Evolutionary conservation across 129 eudicot genomes (phyloP).

Genomic region (Apium graveolens): DNA sequence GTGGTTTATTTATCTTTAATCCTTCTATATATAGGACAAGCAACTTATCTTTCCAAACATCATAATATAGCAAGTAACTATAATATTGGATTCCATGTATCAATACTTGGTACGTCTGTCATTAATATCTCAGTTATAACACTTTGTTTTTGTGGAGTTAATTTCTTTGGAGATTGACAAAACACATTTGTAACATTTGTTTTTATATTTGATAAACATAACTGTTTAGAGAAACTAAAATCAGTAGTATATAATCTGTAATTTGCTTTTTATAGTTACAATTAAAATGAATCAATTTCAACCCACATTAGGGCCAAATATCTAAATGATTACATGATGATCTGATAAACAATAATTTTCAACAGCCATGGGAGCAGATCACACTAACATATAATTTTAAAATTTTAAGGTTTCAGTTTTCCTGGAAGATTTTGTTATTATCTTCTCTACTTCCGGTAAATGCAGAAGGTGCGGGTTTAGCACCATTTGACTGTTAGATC

Average conservation of each 20-base stretch:
- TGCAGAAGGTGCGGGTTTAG: constrained; percentile 87
- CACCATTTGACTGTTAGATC: constrained; percentile 97
- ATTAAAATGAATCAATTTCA: background rate
- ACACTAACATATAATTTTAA: background rate
- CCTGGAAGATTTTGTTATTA: background rate
- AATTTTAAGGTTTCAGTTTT: background rate
- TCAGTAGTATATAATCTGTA: constrained; percentile 5
- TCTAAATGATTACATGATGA: background rate
- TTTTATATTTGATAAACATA: background rate
- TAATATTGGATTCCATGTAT: constrained; percentile 76
- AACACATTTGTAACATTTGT: background rate
- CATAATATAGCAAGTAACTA: constrained; percentile 57
- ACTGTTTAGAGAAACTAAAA: constrained; percentile 52
- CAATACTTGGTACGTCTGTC: constrained; percentile 68
- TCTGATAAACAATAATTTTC: background rate
- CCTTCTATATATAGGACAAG: constrained; percentile 97
- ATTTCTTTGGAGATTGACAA: background rate
- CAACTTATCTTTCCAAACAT: constrained; percentile 88
- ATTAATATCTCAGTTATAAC: background rate
- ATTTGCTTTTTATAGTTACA: background rate
- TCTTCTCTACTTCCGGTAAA: constrained; percentile 58
- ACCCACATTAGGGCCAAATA: background rate
- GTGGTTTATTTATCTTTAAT: constrained; percentile 84
- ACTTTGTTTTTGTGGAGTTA: background rate
- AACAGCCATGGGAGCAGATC: background rate